Conservation (phyloP, 202 grass and related monocot species). For the Panicum virgatum region DNA sequence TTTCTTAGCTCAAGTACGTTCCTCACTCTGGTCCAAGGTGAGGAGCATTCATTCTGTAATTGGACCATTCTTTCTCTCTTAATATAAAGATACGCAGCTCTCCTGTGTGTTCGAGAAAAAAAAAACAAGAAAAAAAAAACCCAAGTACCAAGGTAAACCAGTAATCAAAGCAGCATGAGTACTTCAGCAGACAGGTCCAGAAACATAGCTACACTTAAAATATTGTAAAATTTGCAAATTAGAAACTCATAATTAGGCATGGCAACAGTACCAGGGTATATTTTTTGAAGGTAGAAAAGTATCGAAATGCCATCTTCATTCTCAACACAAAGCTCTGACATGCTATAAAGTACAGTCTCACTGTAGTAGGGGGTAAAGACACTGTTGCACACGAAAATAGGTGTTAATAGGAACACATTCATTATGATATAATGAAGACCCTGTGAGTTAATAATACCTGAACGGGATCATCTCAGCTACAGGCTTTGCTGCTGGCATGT, state of each 20-base stretch:
- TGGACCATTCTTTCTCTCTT: too few species aligned
- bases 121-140: too few species aligned
- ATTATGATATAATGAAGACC: constrained; percentile 14
- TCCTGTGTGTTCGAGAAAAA: too few species aligned
- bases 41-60: too few species aligned
- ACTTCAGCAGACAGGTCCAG: neutral
- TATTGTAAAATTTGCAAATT: neutral
- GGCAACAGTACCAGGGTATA: constrained; percentile 77
- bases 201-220: neutral
- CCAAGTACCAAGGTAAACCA: neutral
- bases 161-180: neutral
- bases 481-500: constrained; percentile 76
- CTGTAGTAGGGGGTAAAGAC: constrained; percentile 99
- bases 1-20: too few species aligned
- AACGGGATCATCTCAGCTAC: constrained; percentile 97
- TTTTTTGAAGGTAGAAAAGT: constrained; percentile 99
- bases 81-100: too few species aligned
- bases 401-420: constrained; percentile 36
- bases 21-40: too few species aligned
- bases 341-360: constrained; percentile 94
- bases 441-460: constrained; percentile 57
- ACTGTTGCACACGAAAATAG: constrained; percentile 61
- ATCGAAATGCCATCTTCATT: constrained; percentile 96
- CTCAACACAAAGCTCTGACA: constrained; percentile 69
- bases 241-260: constrained; percentile 2